Percentiles rank a stretch among this genome's conserved stretches.
Evolutionary conservation across 2,329 filamentous ascomycete species (phyloP).

Genomic region (Ceratocystis harringtonii): DNA sequence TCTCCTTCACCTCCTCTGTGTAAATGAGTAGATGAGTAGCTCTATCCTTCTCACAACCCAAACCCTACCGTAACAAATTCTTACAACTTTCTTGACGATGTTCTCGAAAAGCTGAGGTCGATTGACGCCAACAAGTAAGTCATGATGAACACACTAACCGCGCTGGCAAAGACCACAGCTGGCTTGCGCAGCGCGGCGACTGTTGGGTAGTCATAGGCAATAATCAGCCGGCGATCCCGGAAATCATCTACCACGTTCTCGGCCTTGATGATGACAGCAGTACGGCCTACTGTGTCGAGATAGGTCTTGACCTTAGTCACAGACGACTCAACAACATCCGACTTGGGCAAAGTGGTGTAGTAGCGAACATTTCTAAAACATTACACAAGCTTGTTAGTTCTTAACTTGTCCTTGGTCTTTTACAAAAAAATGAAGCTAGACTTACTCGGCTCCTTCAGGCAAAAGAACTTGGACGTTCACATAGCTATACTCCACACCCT

Average conservation of each 20-base stretch:
- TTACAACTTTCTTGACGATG: slow-evolving; percentile 15
- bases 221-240: slow-evolving; percentile 65
- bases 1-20: neutral
- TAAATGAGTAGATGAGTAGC: neutral
- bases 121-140: slow-evolving; percentile 63
- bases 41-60: neutral
- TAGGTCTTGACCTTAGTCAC: slow-evolving; percentile 67
- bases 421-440: slow-evolving; percentile 18
- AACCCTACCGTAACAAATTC: neutral
- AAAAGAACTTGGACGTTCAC: slow-evolving; percentile 70
- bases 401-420: neutral
- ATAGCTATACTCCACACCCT: slow-evolving; percentile 75
- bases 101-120: slow-evolving; percentile 54
- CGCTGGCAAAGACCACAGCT: slow-evolving; percentile 58
- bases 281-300: slow-evolving; percentile 84
- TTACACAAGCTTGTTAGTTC: slow-evolving; percentile 9
- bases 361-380: slow-evolving; percentile 60
- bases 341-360: slow-evolving; percentile 53
- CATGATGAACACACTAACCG: slow-evolving; percentile 57
- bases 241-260: slow-evolving; percentile 84
- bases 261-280: slow-evolving; percentile 63
- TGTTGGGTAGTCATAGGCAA: slow-evolving; percentile 76
- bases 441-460: slow-evolving; percentile 78
- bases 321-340: slow-evolving; percentile 42
- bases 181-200: slow-evolving; percentile 71